Evolutionary conservation across 805 yeast species (phyloP).

Genomic region (Ogataea nonfermentans): DNA sequence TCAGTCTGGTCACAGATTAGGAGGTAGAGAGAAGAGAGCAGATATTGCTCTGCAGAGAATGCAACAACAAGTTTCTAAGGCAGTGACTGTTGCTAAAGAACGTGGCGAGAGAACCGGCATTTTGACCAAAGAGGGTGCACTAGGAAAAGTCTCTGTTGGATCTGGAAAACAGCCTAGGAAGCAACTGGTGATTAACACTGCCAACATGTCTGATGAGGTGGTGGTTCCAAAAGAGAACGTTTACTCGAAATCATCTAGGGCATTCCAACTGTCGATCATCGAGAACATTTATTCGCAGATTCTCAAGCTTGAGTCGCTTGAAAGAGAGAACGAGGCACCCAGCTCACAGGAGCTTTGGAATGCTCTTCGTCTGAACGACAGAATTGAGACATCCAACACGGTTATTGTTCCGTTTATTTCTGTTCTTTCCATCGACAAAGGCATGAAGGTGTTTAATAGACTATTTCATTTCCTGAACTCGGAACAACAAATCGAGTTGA

Average conservation of each 20-base stretch:
- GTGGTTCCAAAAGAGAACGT: conserved; percentile 33
- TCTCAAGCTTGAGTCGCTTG: conserved; percentile 73
- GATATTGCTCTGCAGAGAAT: conserved; percentile 92
- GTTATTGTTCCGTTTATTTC: conserved; percentile 80
- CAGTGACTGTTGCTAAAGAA: conserved; percentile 92
- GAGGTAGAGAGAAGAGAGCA: conserved; percentile 80
- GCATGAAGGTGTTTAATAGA: conserved; percentile 85
- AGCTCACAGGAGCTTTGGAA: conserved; percentile 64
- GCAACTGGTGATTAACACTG: conserved; percentile 57
- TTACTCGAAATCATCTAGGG: conserved; percentile 39
- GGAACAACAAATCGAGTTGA: conserved; percentile 72
- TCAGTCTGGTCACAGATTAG: conserved; percentile 86
- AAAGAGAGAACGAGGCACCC: conserved; percentile 54
- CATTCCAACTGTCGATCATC: conserved; percentile 61
- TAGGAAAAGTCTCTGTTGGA: conserved; percentile 81
- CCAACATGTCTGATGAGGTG: conserved; percentile 23
- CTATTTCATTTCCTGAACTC: conserved; percentile 76
- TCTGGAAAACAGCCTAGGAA: conserved; percentile 86
- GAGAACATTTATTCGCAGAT: conserved; percentile 79
- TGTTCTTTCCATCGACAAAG: conserved; percentile 79
- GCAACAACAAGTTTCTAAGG: conserved; percentile 97
- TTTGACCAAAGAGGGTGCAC: conserved; percentile 72
- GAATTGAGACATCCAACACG: conserved; percentile 47
- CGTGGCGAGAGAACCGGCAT: conserved; percentile 63
- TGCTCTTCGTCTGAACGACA: conserved; percentile 69